phyloP scores from a whole-genome alignment of 2,329 filamentous ascomycete species.

The Diaporthe longicolla region DNA sequence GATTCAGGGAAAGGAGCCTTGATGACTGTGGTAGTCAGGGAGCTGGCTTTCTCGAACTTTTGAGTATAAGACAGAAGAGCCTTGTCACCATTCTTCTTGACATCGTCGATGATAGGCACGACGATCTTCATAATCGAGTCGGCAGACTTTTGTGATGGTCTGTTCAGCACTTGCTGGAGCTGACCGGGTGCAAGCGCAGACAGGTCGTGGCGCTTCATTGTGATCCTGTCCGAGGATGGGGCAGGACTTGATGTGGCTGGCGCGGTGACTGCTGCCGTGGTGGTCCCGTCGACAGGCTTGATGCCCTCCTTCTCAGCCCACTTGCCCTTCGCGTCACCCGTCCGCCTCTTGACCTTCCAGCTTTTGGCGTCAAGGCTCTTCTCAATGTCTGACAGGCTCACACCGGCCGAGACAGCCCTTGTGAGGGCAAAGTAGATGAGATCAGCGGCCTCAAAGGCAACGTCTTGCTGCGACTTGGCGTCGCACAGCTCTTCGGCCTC shows the following conservation, averaged over 20 bases:
- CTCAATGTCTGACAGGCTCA: slow-evolving; percentile 90
- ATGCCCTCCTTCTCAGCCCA: slow-evolving; percentile 90
- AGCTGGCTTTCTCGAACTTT: slow-evolving; percentile 97
- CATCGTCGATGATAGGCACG: slow-evolving; percentile 89
- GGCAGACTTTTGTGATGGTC: slow-evolving; percentile 95
- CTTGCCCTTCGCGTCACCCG: slow-evolving; percentile 93
- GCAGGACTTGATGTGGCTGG: slow-evolving; percentile 46
- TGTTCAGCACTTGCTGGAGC: slow-evolving; percentile 82
- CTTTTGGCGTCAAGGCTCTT: slow-evolving; percentile 94
- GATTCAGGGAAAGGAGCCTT: slow-evolving; percentile 88
- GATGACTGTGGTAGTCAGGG: slow-evolving; percentile 88
- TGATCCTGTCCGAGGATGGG: slow-evolving; percentile 69
- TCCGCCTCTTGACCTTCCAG: slow-evolving; percentile 92
- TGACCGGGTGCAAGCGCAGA: slow-evolving; percentile 73
- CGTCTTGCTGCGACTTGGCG: slow-evolving; percentile 83
- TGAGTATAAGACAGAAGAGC: slow-evolving; percentile 94
- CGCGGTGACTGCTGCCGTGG: slow-evolving; percentile 52
- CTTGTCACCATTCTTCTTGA: slow-evolving; percentile 86
- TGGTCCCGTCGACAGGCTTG: slow-evolving; percentile 55
- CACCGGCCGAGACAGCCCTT: slow-evolving; percentile 87
- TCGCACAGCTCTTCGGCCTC: slow-evolving; percentile 96
- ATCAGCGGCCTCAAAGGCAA: slow-evolving; percentile 95
- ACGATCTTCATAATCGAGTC: slow-evolving; percentile 94
- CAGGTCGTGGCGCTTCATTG: slow-evolving; percentile 85
- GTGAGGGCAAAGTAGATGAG: slow-evolving; percentile 96